Base-by-base conservation (phyloP, 192 early-diverging fungal species). In the Chytriomyces hyalinus region DNA sequence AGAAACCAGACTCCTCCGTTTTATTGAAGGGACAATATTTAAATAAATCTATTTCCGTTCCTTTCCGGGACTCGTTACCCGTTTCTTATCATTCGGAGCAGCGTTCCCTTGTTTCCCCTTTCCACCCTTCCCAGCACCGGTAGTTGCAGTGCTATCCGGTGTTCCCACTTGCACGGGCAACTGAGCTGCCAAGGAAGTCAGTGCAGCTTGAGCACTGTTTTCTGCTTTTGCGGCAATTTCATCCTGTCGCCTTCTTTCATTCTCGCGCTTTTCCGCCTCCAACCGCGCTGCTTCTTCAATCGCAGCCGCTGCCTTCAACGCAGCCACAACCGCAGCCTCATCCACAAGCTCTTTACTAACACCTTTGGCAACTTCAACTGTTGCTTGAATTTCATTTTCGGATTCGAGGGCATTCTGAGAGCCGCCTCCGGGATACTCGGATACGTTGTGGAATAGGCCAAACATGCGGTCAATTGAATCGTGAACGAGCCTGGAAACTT, bases 381-480 rank as follows among this genome's bases (percentile, higher is more conserved):
- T 43, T 10, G 71, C 71, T 48, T 44, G 59, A 60, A 73, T 46
- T 45, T 73, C 71, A 22, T 13, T 63, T 61, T 62, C 15, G 24
- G 59, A 47, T 49, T 22, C 47, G 10, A 36, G 5, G 15, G 36
- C 1, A 36, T 2, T 36, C 4, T 36, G 36, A 0, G 36, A 36
- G 6, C 17, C 26, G 7, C 36, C 60, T 2, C 36, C 44, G 3
- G 7, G 28, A 45, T 61, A 73, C 7, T 26, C 24, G 22, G 57
- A 46, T 28, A 78, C 61, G 49, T 78, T 70, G 9, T 63, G 61
- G 26, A 78, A 78, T 8, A 78, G 49, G 24, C 50, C 22, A 53
- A 70, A 51, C 53, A 78, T 49, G 8, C 77, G 67, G 61, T 47
- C 57, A 8, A 78, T 36, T 36, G 77, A 11, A 17, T 6, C 6